Base-by-base conservation (phyloP, 129 eudicot species). In the Ambrosia artemisiifolia region DNA sequence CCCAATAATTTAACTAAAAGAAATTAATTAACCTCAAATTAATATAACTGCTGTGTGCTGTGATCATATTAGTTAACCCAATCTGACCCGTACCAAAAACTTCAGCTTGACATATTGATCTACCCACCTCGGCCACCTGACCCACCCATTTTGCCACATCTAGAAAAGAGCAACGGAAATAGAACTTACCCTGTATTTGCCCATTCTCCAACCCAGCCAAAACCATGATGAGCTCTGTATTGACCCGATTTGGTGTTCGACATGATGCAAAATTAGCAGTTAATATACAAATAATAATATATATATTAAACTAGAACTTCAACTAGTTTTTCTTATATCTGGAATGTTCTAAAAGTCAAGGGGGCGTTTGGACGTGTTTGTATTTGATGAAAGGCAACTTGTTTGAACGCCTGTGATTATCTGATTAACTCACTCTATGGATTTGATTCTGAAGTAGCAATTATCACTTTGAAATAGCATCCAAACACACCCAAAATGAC, bases 151-250 rank as follows among this genome's bases (percentile, higher is more conserved):
- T 0, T 28, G 42, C 11, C 33, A 61, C 11, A 1, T 36, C 7
- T 0, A 11, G 40, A 72, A 55, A 46, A 12, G 24, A 78, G 60
- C 40, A 7, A 19, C 4, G 24, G 53, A 68, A 61, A 67, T 30
- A 69, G 61, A 38, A 77, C 88, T 77, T 51, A 95, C 99, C 99
- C 96, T 2, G 91, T 88, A 70, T 90, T 94, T 86, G 98, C 98
- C 98, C 98, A 94, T 86, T 94, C 98, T 69, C 98, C 98, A 60
- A 95, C 99, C 99, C 99, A 95, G 20, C 99, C 99, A n/a, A 95
- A 95, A 62, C 99, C 99, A 74, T 95, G 99, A 81, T 95, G 97
- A 59, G 97, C 97, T 88, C 99, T 95, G 90, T 54, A 78, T 68
- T 13, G 54, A 24, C 64, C 33, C 60, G 34, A 44, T 13, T 70